A percentile compares a stretch with the other conserved stretches of the same genome.
Evolutionary conservation across 768 basidiomycete genomes (phyloP).

Genomic region (Chalciporus pseudorubinellus): DNA sequence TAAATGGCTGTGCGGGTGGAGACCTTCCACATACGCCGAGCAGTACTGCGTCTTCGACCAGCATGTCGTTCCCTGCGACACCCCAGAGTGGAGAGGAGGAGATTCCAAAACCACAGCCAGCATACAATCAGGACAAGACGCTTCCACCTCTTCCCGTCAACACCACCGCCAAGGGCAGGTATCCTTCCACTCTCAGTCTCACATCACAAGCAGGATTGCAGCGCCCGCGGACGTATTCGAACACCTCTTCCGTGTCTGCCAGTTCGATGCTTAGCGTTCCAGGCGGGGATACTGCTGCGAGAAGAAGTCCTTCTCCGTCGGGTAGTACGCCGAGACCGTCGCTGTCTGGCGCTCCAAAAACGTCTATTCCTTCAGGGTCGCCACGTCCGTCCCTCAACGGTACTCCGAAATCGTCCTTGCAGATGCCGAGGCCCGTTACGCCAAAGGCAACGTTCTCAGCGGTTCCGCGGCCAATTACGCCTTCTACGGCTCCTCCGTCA

Average conservation of each 20-base stretch:
- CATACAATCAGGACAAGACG: slow-evolving; percentile 27
- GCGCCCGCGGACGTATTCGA: slow-evolving; percentile 37
- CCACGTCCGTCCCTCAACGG: slow-evolving; percentile 19
- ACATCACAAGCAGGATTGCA: slow-evolving; percentile 10
- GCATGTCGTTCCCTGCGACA: slow-evolving; percentile 30
- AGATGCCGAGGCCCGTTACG: slow-evolving; percentile 24
- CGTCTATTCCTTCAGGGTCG: slow-evolving; percentile 5
- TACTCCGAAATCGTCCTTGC: slow-evolving; percentile 24
- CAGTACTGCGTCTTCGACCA: slow-evolving; percentile 31
- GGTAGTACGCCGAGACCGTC: slow-evolving; percentile 13
- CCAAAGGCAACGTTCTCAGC: slow-evolving; percentile 13
- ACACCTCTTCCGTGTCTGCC: slow-evolving; percentile 24
- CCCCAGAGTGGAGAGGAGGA: slow-evolving; percentile 26
- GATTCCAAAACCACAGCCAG: slow-evolving; percentile 2
- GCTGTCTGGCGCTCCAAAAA: slow-evolving; percentile 6
- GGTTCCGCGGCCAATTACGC: slow-evolving; percentile 22
- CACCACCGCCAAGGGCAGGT: slow-evolving; percentile 16
- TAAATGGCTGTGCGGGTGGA: slow-evolving; percentile 12
- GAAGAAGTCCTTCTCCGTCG: slow-evolving; percentile 10
- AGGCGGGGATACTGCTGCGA: slow-evolving; percentile 1
- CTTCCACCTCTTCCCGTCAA: slow-evolving; percentile 31
- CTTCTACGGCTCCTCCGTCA: slow-evolving; percentile 5
- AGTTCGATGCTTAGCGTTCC: slow-evolving; percentile 14
- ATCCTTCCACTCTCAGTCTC: slow-evolving; percentile 18
- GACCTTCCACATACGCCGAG: slow-evolving; percentile 29